Evolutionary conservation across 2,329 filamentous ascomycete genomes (phyloP).

Genomic region (Xylaria digitata): DNA sequence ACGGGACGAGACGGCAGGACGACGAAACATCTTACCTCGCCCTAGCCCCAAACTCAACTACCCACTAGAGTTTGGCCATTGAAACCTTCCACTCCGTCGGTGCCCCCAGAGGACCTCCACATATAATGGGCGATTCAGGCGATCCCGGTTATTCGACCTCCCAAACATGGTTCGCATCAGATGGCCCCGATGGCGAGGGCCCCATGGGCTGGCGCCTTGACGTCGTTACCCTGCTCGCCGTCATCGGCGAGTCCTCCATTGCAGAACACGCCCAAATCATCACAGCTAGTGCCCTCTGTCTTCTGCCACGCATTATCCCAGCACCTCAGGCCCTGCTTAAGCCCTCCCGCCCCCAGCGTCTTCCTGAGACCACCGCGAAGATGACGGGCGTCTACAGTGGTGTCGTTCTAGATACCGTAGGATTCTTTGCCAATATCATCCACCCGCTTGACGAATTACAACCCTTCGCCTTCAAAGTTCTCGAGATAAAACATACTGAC

Average conservation of each 20-base stretch:
- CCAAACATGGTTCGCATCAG: constrained; percentile 49
- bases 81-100: constrained; percentile 32
- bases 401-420: constrained; percentile 64
- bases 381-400: constrained; percentile 70
- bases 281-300: constrained; percentile 67
- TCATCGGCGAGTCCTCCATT: constrained; percentile 71
- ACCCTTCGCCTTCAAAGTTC: constrained; percentile 61
- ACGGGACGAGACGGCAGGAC: constrained; percentile 4
- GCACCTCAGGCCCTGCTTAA: constrained; percentile 72
- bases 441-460: constrained; percentile 64
- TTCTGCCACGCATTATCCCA: constrained; percentile 70
- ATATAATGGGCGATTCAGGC: constrained; percentile 37
- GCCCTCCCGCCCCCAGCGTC: constrained; percentile 63
- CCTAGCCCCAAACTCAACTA: constrained; percentile 39
- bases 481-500: constrained; percentile 60
- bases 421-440: constrained; percentile 72
- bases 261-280: constrained; percentile 68
- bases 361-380: constrained; percentile 65
- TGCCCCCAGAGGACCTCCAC: not conserved
- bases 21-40: constrained; percentile 1
- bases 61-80: constrained; percentile 31
- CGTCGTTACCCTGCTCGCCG: constrained; percentile 71
- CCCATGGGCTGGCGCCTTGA: constrained; percentile 66
- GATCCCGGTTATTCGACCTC: not conserved
- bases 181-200: constrained; percentile 51